phyloP scores from a whole-genome alignment of 1,284 basidiomycete genomes.

The Tilletiaria anomala region DNA sequence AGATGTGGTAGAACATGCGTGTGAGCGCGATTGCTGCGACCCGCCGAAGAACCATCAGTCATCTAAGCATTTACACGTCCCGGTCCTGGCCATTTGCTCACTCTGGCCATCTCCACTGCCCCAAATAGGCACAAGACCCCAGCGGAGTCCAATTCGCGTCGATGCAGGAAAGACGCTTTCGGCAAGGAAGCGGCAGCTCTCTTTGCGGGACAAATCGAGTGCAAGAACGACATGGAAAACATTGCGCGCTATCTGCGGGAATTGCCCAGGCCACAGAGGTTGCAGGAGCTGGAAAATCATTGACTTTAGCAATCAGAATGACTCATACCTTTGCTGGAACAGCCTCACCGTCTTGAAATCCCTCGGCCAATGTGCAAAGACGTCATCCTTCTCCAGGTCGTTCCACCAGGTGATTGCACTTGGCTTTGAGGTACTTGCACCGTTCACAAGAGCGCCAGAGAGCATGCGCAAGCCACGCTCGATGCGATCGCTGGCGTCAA shows the following conservation, averaged over 20 bases:
- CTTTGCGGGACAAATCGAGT: constrained; percentile 18
- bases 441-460: constrained; percentile 36
- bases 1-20: too few relatives aligned
- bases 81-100: background rate
- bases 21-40: too few relatives aligned
- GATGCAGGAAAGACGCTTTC: constrained; percentile 17
- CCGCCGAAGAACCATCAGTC: too few relatives aligned
- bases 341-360: constrained; percentile 5
- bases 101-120: constrained; percentile 9
- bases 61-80: too few relatives aligned
- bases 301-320: background rate
- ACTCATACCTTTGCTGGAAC: background rate
- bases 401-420: constrained; percentile 83
- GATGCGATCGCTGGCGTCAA: constrained; percentile 32
- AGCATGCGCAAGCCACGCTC: too few relatives aligned
- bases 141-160: constrained; percentile 19
- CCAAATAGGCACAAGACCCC: constrained; percentile 30
- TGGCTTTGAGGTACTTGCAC: too few relatives aligned
- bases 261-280: constrained; percentile 24
- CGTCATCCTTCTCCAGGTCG: constrained; percentile 65
- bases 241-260: constrained; percentile 25
- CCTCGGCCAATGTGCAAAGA: constrained; percentile 9
- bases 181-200: constrained; percentile 17
- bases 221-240: constrained; percentile 31
- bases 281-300: constrained; percentile 13